These are phyloP conservation scores for Lachancea meyersii DNA, from an alignment of 805 yeast genomes.

Conservation along the genomic window DNA sequence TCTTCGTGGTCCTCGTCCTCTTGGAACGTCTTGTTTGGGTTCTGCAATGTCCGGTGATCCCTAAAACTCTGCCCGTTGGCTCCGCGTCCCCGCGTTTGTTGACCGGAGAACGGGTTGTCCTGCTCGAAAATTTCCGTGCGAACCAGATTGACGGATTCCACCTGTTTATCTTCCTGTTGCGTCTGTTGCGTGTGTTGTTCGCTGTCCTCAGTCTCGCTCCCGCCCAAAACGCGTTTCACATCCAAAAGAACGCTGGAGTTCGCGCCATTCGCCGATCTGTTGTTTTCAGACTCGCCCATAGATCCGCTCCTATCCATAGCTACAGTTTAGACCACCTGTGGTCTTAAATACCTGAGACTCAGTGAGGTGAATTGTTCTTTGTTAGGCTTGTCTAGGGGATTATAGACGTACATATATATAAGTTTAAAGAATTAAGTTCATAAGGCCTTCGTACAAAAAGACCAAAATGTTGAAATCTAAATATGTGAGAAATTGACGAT, in stretches of 20 bases:
- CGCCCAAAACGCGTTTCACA: constrained; percentile 4
- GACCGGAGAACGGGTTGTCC: constrained; percentile 28
- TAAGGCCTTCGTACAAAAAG: neutral
- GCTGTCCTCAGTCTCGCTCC: neutral
- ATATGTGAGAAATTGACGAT: neutral
- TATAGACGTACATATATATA: neutral
- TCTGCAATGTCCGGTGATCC: constrained; percentile 9
- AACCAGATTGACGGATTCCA: constrained; percentile 11
- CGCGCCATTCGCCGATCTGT: neutral
- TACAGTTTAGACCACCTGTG: neutral
- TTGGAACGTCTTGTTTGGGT: constrained; percentile 15
- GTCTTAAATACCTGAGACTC: neutral
- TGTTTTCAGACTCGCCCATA: constrained; percentile 3
- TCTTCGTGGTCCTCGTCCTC: constrained; percentile 7
- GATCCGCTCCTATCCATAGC: constrained; percentile 2
- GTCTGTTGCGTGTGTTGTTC: neutral
- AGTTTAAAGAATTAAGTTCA: neutral
- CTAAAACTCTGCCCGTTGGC: neutral
- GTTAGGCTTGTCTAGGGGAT: neutral
- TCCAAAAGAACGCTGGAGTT: constrained; percentile 3
- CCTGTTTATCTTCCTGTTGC: neutral
- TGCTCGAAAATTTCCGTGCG: constrained; percentile 25
- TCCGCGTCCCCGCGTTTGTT: neutral
- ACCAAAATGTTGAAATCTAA: neutral
- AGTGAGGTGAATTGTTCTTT: neutral